These are phyloP conservation scores for Gracilaria gracilis DNA, from an alignment of 23 red algal genomes.

Conservation along the genomic window DNA sequence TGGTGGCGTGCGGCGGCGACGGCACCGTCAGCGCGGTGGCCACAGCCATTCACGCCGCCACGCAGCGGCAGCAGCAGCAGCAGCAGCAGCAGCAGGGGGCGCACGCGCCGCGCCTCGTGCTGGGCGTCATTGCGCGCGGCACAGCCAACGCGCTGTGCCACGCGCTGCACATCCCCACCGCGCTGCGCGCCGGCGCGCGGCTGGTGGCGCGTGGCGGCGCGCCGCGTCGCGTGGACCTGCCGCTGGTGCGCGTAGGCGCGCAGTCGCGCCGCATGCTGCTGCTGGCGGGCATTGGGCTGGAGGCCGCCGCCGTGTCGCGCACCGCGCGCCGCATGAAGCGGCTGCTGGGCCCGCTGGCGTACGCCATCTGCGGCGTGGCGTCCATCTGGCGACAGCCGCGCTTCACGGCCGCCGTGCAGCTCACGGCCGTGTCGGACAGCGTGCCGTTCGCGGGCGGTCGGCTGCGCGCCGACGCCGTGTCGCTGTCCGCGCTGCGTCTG, in stretches of 20 bases:
- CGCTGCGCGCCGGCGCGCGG: slow-evolving; percentile 7
- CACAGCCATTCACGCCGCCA: slow-evolving; percentile 16
- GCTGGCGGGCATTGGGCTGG: slow-evolving; percentile 68
- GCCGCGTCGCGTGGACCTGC: slow-evolving; percentile 54
- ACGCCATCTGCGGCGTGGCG: slow-evolving; percentile 33
- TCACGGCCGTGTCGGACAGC: slow-evolving; percentile 27
- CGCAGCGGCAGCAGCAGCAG: too few species aligned
- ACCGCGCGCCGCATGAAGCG: slow-evolving; percentile 49
- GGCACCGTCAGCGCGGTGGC: slow-evolving; percentile 69
- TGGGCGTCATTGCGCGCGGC: slow-evolving; percentile 71
- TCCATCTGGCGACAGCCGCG: slow-evolving; percentile 29
- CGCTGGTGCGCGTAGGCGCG: slow-evolving; percentile 1
- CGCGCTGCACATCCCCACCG: slow-evolving; percentile 72
- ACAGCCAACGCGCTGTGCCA: slow-evolving; percentile 75
- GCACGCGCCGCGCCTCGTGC: not conserved
- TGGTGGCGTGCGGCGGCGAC: slow-evolving; percentile 71
- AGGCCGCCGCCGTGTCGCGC: slow-evolving; percentile 36
- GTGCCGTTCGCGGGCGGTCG: slow-evolving; percentile 30
- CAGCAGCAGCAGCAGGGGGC: too few species aligned
- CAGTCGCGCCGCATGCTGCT: slow-evolving; percentile 30
- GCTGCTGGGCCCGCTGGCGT: slow-evolving; percentile 50
- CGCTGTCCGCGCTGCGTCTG: slow-evolving; percentile 14
- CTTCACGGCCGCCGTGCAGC: slow-evolving; percentile 30
- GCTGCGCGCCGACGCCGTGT: slow-evolving; percentile 23
- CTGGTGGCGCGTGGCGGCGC: slow-evolving; percentile 44